Evolutionary conservation across 2,329 filamentous ascomycete species (phyloP).

Genomic region (Calonectria ilicicola): DNA sequence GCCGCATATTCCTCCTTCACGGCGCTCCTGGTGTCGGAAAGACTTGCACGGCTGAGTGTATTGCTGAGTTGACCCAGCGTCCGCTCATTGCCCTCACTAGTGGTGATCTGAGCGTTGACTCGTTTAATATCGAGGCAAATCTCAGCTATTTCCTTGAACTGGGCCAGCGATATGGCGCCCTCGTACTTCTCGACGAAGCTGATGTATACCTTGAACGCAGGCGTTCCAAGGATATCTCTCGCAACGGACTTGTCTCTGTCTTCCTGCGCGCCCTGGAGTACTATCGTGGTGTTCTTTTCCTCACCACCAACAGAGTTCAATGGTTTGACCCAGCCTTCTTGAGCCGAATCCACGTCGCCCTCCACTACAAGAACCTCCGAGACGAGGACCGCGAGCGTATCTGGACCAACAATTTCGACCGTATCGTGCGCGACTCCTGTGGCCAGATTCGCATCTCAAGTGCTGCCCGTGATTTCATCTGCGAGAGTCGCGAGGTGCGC

Average conservation of each 20-base stretch:
- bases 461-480: conserved; percentile 55
- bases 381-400: conserved; percentile 57
- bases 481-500: conserved; percentile 50
- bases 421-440: conserved; percentile 55
- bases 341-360: conserved; percentile 61
- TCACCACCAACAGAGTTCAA: conserved; percentile 63
- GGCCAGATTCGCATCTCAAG: conserved; percentile 51
- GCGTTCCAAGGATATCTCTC: conserved; percentile 54
- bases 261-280: conserved; percentile 65
- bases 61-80: conserved; percentile 62
- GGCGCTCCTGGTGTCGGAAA: conserved; percentile 68
- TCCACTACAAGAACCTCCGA: conserved; percentile 57
- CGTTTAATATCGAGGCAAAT: conserved; percentile 54
- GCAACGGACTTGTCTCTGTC: conserved; percentile 61
- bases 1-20: conserved; percentile 63
- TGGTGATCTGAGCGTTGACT: conserved; percentile 59
- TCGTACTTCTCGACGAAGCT: conserved; percentile 69
- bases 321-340: conserved; percentile 62
- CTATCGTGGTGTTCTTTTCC: conserved; percentile 62
- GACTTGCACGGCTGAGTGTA: conserved; percentile 67
- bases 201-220: conserved; percentile 71
- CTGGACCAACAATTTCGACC: conserved; percentile 60
- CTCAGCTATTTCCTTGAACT: conserved; percentile 62
- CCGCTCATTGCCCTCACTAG: conserved; percentile 64
- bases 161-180: conserved; percentile 61